These are phyloP conservation scores for Gastrolobium bilobum DNA, from an alignment of 306 rosid genomes.

Conservation along the genomic window DNA sequence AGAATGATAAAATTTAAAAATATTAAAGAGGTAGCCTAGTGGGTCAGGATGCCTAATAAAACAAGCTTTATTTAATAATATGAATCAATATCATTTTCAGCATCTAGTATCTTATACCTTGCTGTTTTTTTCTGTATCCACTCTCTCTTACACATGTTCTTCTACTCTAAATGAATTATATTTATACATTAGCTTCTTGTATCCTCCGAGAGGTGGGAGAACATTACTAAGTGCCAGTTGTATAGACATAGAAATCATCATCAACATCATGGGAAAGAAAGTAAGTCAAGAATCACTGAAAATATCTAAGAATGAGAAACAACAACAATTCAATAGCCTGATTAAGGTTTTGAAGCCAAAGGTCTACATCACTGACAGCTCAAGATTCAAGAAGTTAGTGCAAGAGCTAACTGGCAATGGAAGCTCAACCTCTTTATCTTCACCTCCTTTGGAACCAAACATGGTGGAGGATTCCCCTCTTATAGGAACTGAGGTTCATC, in stretches of 20 bases:
- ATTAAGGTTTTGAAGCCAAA: constrained; percentile 58
- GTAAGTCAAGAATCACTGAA: constrained; percentile 50
- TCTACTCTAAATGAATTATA: constrained; percentile 34
- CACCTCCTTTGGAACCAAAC: constrained; percentile 40
- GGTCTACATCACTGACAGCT: constrained; percentile 60
- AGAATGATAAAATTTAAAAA: constrained; percentile 11
- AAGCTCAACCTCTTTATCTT: constrained; percentile 40
- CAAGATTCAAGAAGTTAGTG: constrained; percentile 62
- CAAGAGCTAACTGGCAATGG: constrained; percentile 64
- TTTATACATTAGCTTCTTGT: constrained; percentile 56
- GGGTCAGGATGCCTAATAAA: constrained; percentile 27
- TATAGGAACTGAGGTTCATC: constrained; percentile 19
- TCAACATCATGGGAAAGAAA: constrained; percentile 57
- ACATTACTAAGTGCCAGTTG: constrained; percentile 63
- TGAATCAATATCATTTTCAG: constrained; percentile 64
- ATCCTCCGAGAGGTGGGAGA: constrained; percentile 66
- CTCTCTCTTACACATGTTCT: constrained; percentile 47
- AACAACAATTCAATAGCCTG: constrained; percentile 55
- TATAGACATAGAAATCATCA: constrained; percentile 52
- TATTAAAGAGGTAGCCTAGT: not conserved
- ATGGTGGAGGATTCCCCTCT: constrained; percentile 17
- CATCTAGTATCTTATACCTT: constrained; percentile 53
- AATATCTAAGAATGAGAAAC: constrained; percentile 51
- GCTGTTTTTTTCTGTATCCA: constrained; percentile 38
- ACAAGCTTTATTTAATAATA: not conserved